Evolutionary conservation across 169 alveolate species (phyloP), one percentile per base, ranked within the genome.

Genomic region (Cryptosporidium meleagridis): DNA sequence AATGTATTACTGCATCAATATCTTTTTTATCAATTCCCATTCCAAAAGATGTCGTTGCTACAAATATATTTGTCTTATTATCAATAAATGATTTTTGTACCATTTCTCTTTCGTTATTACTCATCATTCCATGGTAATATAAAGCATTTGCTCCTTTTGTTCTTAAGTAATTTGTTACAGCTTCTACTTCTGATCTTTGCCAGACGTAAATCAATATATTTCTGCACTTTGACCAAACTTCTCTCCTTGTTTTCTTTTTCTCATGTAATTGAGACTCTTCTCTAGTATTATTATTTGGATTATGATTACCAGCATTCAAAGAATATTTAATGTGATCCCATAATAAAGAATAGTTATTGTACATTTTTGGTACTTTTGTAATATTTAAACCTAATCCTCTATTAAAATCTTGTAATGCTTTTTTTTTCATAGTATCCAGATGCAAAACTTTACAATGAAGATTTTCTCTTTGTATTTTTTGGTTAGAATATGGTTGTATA

Each of bases 21-120:
- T 96, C 97, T 12, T 94, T 84, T 73, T 96, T 96, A 92, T 96
- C 97, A 44, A 96, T 96, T 55, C 98, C 98, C 98, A 96, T 96
- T 16, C 97, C 96, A 87, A 96, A 96, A 4, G 97, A 97, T 35
- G 95, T 94, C 29, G 98, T 96, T 58, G 98, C 97, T 12, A 95
- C 97, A 29, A 96, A 91, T 39, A 95, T 94, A 44, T 94, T 72
- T 9, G 94, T 85, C 87, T 87, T 51, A 35, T 93, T 93, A n/a
- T 75, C 84, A 37, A 92, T 93, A 91, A 94, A 95, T 21, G 93
- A 72, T 21, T 93, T 85, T 55, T 95, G 93, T 59, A 95, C 93
- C 58, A 86, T 75, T 31, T 91, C 86, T 23, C 92, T 48, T 44
- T 86, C 92, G 33, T 3, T 86, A 14, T 44, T 41, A 51, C 89